phyloP scores from a whole-genome alignment of 2,329 filamentous ascomycete genomes.

The Aspergillus pseudotamarii region DNA sequence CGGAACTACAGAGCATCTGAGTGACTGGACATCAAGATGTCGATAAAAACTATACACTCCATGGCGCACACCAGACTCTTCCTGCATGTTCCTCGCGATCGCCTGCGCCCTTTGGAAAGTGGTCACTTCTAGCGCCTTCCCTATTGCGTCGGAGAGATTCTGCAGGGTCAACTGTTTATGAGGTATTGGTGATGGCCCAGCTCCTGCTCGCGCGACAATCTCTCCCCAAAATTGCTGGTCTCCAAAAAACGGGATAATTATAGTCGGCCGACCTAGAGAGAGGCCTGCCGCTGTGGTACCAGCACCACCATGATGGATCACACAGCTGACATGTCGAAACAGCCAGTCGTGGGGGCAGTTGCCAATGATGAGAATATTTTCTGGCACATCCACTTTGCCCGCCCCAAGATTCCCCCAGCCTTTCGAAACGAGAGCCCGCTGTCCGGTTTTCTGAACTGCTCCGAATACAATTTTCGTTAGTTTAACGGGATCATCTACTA shows the following conservation, averaged over 20 bases:
- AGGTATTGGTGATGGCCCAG: not conserved
- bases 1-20: no score
- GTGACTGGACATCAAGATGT: no score
- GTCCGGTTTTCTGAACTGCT: not conserved
- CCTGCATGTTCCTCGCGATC: no score
- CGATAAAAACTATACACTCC: no score
- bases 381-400: no score
- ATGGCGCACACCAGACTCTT: no score
- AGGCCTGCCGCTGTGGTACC: not conserved
- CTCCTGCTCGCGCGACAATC: not conserved
- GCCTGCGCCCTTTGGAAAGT: no score
- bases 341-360: not conserved
- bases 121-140: no score
- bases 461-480: not conserved
- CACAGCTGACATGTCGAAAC: not conserved
- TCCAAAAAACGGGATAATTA: not conserved
- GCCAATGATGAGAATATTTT: not conserved
- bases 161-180: no score
- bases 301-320: not conserved
- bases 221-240: not conserved
- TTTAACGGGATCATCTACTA: not conserved
- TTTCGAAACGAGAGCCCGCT: not conserved
- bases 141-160: no score
- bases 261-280: not conserved
- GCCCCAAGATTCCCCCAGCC: slow-evolving; percentile 4